Base-by-base conservation (phyloP, 345 rosid genomes). In the Salix suchowensis region DNA sequence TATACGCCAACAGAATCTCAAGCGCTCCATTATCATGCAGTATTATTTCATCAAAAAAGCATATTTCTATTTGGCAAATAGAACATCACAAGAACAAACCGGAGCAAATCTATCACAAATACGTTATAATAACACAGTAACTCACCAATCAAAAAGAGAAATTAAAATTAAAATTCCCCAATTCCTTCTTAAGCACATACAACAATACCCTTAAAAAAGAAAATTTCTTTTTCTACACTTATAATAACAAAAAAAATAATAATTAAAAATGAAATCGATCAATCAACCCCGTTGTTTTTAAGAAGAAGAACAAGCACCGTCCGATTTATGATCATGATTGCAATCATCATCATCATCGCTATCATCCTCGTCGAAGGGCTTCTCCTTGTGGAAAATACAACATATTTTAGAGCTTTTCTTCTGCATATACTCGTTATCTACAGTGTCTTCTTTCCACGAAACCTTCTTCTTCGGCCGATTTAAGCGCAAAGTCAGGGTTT, bases 381-480 rank as follows among this genome's bases (percentile, higher is more conserved):
- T 96, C 70, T 96, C 82, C 78, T 96, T 94, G 86, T 96, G 99
- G 87, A 90, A 96, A 85, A 96, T 88, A 82, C 99, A 96, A 83
- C 99, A 96, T 80, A 89, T 94, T 91, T 96, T 96, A 48, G 99
- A 93, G 82, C 97, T 92, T 81, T 92, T 96, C 91, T 87, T 96
- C 83, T 92, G 92, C 99, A 96, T 87, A 72, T 92, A 89, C 83
- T 96, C 99, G 80, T 96, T 96, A 82, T 96, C 98, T 0, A 96
- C 93, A 52, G 98, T 96, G 73, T 97, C 99, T 19, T 89, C 90
- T 84, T 92, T 94, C 99, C 99, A 96, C 3, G 97, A 77, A 60
- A 96, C 98, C 85, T 86, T 91, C 94, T 93, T 95, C 90, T 88
- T 93, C 84, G 54, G 71, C 28, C 91, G 82, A 67, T 90, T 92